Base-by-base conservation (phyloP, 2,329 filamentous ascomycete genomes). In the Trichoderma cornu-damae region DNA sequence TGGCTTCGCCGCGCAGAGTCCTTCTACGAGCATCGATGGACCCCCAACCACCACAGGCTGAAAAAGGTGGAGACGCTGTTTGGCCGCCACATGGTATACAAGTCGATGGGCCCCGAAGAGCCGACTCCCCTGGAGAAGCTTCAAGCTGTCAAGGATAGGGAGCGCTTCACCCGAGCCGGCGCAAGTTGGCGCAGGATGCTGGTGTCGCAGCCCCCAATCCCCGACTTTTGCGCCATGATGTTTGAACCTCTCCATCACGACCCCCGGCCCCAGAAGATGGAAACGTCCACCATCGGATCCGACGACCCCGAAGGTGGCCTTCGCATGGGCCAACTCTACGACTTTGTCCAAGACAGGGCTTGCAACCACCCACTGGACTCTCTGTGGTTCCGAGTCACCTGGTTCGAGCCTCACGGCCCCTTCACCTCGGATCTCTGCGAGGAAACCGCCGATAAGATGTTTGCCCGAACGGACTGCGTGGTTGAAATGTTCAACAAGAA, bases 121-220 rank as follows among this genome's bases (percentile, higher is more conserved):
- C 30, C 24, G 11, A 16, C 20, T 32, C 11, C 6, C 11, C 4
- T 12, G 8, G 26, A 32, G 4, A 30, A 16, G 3, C 26, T 43
- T 8, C 24, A 52, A 11, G 26, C 28, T 4, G 9, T 14, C 0
- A 37, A 42, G 18, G 49, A 52, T 11, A 34, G 49, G 28, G 49
- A 52, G 1, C 37, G 49, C 8, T 52, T 52, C 18, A 52, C 49
- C 5, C 37, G 49, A 22, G 18, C 49, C 9, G 37, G 49, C 18
- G 49, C 49, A n/a, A 52, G 49, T 11, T 52, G 49, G 49, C 49
- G 49, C 26, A 52, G 4, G 18, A 52, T 52, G 49, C 37, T 52
- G 5, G 49, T 52, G 12, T 24, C 37, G 12, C 49, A 52, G 49
- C 49, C 49, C 32, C 49, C 49, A 11, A 52, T 52, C 14, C 38